These are phyloP conservation scores for Phialophora chinensis DNA, from an alignment of 2,329 filamentous ascomycete genomes.

Conservation along the genomic window DNA sequence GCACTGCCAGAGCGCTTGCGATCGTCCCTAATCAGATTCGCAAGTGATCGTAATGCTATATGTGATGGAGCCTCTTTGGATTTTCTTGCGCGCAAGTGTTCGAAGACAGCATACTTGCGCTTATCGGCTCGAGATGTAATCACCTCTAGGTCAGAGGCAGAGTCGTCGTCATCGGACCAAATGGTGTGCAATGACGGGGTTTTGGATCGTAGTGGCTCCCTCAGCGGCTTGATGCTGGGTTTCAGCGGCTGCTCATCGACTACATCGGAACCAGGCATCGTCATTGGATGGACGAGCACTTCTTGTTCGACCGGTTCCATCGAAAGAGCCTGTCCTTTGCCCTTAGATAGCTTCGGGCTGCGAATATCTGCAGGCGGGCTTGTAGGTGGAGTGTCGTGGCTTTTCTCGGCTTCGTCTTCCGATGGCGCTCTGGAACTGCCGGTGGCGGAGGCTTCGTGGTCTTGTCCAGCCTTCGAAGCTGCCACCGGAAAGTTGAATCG, in stretches of 20 bases:
- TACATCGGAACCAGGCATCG: neutral
- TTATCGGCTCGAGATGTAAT: constrained; percentile 51
- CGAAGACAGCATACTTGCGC: constrained; percentile 66
- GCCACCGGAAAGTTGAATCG: constrained; percentile 72
- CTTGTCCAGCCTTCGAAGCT: constrained; percentile 27
- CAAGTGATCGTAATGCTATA: constrained; percentile 73
- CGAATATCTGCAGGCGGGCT: constrained; percentile 56
- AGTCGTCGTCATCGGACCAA: constrained; percentile 36
- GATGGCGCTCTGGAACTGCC: constrained; percentile 59
- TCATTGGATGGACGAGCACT: neutral
- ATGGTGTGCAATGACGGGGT: neutral
- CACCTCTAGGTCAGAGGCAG: constrained; percentile 68
- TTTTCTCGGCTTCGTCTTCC: constrained; percentile 50
- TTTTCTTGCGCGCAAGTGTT: constrained; percentile 68
- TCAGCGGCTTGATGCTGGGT: constrained; percentile 19
- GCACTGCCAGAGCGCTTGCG: constrained; percentile 65
- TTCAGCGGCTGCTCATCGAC: constrained; percentile 7
- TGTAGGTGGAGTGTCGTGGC: constrained; percentile 72
- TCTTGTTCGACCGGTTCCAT: constrained; percentile 28
- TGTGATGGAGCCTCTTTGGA: constrained; percentile 69
- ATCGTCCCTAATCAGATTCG: constrained; percentile 68
- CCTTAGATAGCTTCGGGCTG: constrained; percentile 56
- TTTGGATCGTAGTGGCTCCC: constrained; percentile 12
- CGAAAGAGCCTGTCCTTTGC: constrained; percentile 63
- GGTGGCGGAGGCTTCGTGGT: constrained; percentile 47